Evolutionary conservation across 116 monocot genomes (phyloP).

Genomic region (Iris pallida): DNA sequence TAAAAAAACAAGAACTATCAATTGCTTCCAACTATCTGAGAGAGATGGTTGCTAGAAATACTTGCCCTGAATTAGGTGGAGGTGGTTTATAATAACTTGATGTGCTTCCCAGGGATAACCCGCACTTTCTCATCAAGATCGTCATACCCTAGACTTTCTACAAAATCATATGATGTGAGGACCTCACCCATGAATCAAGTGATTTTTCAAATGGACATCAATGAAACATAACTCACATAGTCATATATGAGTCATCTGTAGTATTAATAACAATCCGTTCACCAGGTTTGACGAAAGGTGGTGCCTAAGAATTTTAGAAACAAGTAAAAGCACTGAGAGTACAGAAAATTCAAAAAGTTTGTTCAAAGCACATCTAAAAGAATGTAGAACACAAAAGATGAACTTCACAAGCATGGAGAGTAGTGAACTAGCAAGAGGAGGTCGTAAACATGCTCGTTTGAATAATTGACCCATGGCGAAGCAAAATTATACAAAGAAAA

Average conservation of each 20-base stretch:
- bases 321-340: no score
- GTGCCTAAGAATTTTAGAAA: slow-evolving; percentile 31
- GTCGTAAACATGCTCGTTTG: not conserved
- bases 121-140: no score
- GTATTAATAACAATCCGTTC: slow-evolving; percentile 64
- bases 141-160: no score
- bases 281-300: slow-evolving; percentile 56
- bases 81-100: no score
- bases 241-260: slow-evolving; percentile 63
- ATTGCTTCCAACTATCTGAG: no score
- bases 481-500: not conserved
- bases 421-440: not conserved
- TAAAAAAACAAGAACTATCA: no score
- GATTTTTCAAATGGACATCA: not conserved
- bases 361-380: not conserved
- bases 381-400: slow-evolving; percentile 1
- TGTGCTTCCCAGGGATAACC: no score
- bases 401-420: not conserved
- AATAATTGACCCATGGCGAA: not conserved
- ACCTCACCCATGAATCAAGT: no score
- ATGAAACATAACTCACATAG: slow-evolving; percentile 28
- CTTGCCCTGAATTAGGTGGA: no score
- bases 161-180: no score
- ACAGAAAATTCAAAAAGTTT: no score
- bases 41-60: no score